Conservation (phyloP, 2,329 filamentous ascomycete species). For the Pezicula radicicola region DNA sequence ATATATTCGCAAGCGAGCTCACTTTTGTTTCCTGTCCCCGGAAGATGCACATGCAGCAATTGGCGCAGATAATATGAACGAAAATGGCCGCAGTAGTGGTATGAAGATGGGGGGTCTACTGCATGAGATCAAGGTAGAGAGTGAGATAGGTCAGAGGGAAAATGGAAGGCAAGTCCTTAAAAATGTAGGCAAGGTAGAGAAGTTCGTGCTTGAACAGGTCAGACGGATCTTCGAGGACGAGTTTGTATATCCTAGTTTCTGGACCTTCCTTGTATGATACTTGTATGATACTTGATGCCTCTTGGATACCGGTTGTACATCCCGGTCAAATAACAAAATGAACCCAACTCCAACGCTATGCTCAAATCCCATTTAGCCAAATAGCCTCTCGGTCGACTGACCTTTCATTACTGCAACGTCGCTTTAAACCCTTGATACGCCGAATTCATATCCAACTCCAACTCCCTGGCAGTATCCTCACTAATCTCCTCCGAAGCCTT, state of each 20-base stretch:
- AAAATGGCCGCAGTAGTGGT: conserved; percentile 19
- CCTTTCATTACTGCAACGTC: conserved; percentile 22
- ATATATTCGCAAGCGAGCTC: conserved; percentile 81
- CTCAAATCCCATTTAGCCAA: neutral
- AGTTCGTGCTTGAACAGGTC: conserved; percentile 95
- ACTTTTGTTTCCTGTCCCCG: conserved; percentile 91
- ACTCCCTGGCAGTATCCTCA: conserved; percentile 82
- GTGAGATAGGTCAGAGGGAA: conserved; percentile 92
- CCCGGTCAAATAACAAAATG: neutral
- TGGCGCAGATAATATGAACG: conserved; percentile 25
- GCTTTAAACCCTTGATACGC: conserved; percentile 91
- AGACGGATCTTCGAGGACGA: conserved; percentile 97
- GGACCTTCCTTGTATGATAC: conserved; percentile 83
- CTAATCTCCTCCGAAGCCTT: conserved; percentile 87
- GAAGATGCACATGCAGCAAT: conserved; percentile 83
- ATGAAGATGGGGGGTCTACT: conserved; percentile 69
- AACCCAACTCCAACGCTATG: conserved; percentile 18
- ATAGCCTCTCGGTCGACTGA: neutral
- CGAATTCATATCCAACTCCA: conserved; percentile 90
- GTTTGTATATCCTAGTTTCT: conserved; percentile 97
- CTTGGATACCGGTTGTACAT: neutral
- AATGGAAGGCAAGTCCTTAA: conserved; percentile 92
- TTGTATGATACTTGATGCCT: neutral
- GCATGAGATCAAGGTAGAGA: conserved; percentile 93
- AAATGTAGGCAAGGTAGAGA: conserved; percentile 98